Conservation (phyloP, 768 basidiomycete genomes). For the Psilocybe subaeruginosa region DNA sequence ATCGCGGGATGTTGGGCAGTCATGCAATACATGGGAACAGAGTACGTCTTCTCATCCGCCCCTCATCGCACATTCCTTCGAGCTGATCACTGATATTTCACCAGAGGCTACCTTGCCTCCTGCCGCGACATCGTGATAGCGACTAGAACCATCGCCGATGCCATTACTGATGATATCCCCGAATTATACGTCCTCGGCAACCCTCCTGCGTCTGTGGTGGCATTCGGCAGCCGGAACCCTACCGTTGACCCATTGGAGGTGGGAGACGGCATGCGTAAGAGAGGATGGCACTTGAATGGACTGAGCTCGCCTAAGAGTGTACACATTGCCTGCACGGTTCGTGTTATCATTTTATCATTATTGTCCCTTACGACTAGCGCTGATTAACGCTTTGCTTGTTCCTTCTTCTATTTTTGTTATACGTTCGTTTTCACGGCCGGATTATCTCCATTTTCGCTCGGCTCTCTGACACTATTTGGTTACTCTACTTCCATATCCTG, state of each 20-base stretch:
- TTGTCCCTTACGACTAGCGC: background rate
- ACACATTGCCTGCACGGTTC: conserved; percentile 93
- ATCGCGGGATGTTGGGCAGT: conserved; percentile 98
- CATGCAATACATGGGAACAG: conserved; percentile 89
- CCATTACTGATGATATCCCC: conserved; percentile 69
- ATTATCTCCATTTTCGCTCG: too few species aligned
- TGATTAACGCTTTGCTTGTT: too few species aligned
- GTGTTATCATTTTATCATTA: conserved; percentile 23
- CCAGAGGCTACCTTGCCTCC: conserved; percentile 85
- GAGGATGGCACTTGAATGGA: conserved; percentile 93
- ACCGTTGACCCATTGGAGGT: conserved; percentile 82
- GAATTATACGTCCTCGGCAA: conserved; percentile 90
- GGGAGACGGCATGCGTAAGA: conserved; percentile 83
- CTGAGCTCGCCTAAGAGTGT: conserved; percentile 78
- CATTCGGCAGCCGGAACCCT: conserved; percentile 72
- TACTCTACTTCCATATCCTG: too few species aligned
- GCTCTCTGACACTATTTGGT: too few species aligned
- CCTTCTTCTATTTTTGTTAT: background rate
- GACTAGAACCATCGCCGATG: conserved; percentile 68
- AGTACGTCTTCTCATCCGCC: conserved; percentile 49
- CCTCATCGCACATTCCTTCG: background rate
- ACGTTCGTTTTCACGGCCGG: background rate
- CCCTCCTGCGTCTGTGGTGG: conserved; percentile 89
- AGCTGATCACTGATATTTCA: background rate
- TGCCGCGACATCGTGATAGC: conserved; percentile 82